Evolutionary conservation across 1,284 basidiomycete genomes (phyloP).

Genomic region (Caloboletus firmus): DNA sequence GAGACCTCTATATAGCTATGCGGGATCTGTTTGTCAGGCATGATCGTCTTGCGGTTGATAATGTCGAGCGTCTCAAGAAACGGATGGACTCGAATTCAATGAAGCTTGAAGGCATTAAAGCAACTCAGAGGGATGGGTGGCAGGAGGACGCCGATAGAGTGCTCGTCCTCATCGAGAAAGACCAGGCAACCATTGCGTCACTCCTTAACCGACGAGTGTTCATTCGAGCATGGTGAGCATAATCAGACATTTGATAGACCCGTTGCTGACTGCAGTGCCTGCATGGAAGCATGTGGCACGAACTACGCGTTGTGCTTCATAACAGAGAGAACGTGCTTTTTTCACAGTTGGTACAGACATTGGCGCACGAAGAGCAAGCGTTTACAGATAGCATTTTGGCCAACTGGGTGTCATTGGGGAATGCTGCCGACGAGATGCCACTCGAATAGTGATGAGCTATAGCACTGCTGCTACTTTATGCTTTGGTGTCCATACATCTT

Average conservation of each 20-base stretch:
- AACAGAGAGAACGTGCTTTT: constrained; percentile 83
- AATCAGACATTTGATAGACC: not conserved
- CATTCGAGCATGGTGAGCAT: constrained; percentile 73
- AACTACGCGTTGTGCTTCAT: constrained; percentile 83
- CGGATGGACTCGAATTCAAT: constrained; percentile 73
- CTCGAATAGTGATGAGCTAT: constrained; percentile 53
- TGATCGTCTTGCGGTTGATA: constrained; percentile 79
- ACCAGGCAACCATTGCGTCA: constrained; percentile 70
- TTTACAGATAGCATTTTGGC: constrained; percentile 60
- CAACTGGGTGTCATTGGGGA: constrained; percentile 74
- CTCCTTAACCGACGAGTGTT: constrained; percentile 77
- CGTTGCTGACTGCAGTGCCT: constrained; percentile 2
- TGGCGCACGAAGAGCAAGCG: constrained; percentile 69
- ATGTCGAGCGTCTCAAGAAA: constrained; percentile 83
- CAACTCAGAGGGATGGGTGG: constrained; percentile 75
- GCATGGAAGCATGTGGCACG: constrained; percentile 82
- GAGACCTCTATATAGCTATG: constrained; percentile 85
- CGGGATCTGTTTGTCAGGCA: constrained; percentile 83
- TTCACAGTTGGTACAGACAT: constrained; percentile 69
- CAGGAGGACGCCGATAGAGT: constrained; percentile 79
- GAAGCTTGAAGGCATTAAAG: constrained; percentile 73
- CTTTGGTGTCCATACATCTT: constrained; percentile 10
- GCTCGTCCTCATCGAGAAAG: constrained; percentile 67
- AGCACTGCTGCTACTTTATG: not conserved
- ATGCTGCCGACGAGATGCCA: constrained; percentile 78